A percentile compares a stretch with the other conserved stretches of the same genome.
Conservation (phyloP, 805 yeast species). For the Pichia californica region DNA sequence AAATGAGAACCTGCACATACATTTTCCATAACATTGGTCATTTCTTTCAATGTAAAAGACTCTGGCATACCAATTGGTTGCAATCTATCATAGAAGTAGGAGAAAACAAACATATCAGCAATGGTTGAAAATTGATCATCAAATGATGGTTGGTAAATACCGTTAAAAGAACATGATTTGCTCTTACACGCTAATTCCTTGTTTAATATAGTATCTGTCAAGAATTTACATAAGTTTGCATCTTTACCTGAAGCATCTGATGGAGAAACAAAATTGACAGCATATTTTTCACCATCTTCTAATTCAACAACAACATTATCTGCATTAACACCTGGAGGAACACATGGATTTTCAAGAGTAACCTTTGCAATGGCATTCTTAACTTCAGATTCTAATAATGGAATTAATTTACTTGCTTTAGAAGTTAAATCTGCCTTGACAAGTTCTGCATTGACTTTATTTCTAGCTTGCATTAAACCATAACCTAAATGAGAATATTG, state of each 20-base stretch:
- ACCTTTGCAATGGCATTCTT: conserved; percentile 36
- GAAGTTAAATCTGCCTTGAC: conserved; percentile 31
- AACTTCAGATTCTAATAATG: conserved; percentile 29
- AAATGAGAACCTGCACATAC: conserved; percentile 80
- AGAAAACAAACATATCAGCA: conserved; percentile 82
- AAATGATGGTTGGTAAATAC: conserved; percentile 93
- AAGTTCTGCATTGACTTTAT: conserved; percentile 64
- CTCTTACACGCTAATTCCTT: conserved; percentile 71
- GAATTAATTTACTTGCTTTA: conserved; percentile 21
- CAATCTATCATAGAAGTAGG: conserved; percentile 93
- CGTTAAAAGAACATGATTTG: conserved; percentile 92
- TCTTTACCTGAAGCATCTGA: conserved; percentile 14
- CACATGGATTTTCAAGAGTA: conserved; percentile 70
- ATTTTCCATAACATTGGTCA: conserved; percentile 69
- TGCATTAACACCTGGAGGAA: conserved; percentile 71
- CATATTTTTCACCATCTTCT: conserved; percentile 28
- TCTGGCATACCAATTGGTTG: conserved; percentile 92
- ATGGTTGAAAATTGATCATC: conserved; percentile 64
- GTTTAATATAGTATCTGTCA: conserved; percentile 77
- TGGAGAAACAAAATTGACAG: conserved; percentile 30
- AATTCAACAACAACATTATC: conserved; percentile 55
- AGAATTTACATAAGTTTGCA: conserved; percentile 80
- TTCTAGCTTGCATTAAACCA: conserved; percentile 92
- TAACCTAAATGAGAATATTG: conserved; percentile 95
- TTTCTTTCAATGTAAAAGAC: conserved; percentile 78